Conservation (phyloP, 2,329 filamentous ascomycete genomes). For the Chrysoporthe austroafricana region DNA sequence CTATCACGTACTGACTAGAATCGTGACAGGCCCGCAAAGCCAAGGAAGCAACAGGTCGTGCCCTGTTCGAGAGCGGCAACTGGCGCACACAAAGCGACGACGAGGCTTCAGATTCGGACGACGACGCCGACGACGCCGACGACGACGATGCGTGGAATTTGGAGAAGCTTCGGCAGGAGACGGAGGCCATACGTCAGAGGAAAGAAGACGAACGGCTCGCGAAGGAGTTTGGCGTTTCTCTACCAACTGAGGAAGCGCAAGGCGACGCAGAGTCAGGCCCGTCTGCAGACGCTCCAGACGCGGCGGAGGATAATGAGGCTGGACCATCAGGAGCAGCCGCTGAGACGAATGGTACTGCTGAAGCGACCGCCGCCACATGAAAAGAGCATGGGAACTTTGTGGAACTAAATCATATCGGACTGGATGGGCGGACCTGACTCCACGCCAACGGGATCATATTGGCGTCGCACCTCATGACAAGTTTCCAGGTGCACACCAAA, state of each 20-base stretch:
- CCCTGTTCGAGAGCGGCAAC: conserved; percentile 94
- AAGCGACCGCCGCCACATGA: conserved; percentile 26
- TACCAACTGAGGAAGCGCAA: conserved; percentile 27
- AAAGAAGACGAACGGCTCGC: conserved; percentile 76
- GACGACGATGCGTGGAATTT: conserved; percentile 72
- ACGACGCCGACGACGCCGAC: conserved; percentile 60
- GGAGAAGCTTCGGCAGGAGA: conserved; percentile 81
- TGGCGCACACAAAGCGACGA: conserved; percentile 74
- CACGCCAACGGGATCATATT: conserved; percentile 13
- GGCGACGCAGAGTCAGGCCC: conserved; percentile 21
- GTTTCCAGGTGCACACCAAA: conserved; percentile 25
- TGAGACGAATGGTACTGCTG: conserved; percentile 7
- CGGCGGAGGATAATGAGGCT: conserved; percentile 5
- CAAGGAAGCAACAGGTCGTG: conserved; percentile 94
- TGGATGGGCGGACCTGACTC: conserved; percentile 17
- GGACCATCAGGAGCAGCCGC: neutral
- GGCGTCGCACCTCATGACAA: conserved; percentile 29
- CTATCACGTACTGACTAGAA: neutral
- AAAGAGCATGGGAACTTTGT: neutral
- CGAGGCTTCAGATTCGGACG: conserved; percentile 60
- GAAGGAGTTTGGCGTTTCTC: conserved; percentile 36
- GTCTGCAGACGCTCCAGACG: neutral
- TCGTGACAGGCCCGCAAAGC: conserved; percentile 71
- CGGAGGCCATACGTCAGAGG: conserved; percentile 71
- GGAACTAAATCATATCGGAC: conserved; percentile 15